Conservation (phyloP, 371 early-diverging fungal genomes). For the Mucor indicus region DNA sequence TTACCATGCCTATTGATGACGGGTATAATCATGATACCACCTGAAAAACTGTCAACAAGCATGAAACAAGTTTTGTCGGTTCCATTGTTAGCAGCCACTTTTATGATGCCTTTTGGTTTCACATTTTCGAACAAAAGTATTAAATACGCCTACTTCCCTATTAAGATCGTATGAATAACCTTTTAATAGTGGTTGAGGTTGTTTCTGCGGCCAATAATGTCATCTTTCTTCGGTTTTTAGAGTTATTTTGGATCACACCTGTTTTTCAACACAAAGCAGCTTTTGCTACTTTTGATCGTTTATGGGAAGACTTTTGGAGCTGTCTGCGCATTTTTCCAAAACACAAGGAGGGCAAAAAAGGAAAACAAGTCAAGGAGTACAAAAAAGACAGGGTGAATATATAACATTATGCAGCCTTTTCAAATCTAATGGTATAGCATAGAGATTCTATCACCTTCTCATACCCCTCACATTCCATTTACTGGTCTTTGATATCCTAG, state of each 20-base stretch:
- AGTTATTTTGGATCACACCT: constrained; percentile 32
- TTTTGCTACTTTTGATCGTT: constrained; percentile 17
- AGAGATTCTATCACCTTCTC: constrained; percentile 40
- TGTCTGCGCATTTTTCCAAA: constrained; percentile 37
- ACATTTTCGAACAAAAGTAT: constrained; percentile 22
- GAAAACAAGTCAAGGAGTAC: constrained; percentile 13
- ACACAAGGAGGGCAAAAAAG: no score
- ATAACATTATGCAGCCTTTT: no score
- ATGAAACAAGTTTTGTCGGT: constrained; percentile 31
- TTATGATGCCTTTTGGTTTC: constrained; percentile 28
- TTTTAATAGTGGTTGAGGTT: constrained; percentile 25
- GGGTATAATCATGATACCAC: constrained; percentile 14
- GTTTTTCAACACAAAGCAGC: constrained; percentile 24
- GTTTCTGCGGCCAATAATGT: constrained; percentile 17
- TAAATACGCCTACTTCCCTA: not conserved
- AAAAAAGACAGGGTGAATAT: constrained; percentile 39
- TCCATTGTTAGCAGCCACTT: constrained; percentile 23
- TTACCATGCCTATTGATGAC: not conserved
- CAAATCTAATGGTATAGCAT: no score
- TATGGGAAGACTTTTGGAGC: constrained; percentile 35
- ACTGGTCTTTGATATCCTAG: constrained; percentile 21
- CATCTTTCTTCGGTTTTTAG: constrained; percentile 29
- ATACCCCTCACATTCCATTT: constrained; percentile 8
- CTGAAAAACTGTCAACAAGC: constrained; percentile 9
- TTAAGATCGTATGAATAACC: not conserved